These are phyloP conservation scores for Solanum piurae DNA, from an alignment of 257 asterid genomes.

Conservation along the genomic window DNA sequence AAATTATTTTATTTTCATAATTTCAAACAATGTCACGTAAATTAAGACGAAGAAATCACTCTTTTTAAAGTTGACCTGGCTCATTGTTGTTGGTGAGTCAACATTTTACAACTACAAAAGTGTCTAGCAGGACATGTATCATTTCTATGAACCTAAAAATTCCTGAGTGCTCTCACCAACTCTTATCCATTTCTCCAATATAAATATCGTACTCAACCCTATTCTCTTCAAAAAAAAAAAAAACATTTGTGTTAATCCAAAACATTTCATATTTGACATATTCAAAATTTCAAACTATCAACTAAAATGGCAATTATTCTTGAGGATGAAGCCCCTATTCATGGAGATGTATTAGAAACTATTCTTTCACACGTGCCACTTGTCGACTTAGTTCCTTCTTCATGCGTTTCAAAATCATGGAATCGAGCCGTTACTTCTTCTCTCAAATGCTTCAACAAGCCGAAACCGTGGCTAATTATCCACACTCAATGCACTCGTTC, in stretches of 20 bases:
- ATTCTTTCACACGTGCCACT: slow-evolving; percentile 53
- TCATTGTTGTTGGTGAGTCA: not conserved
- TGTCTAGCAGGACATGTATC: not conserved
- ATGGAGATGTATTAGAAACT: slow-evolving; percentile 38
- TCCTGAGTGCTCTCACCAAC: not conserved
- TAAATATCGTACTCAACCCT: not conserved
- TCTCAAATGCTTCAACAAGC: slow-evolving; percentile 38
- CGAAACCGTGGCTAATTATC: slow-evolving; percentile 60
- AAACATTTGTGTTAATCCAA: not conserved
- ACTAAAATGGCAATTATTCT: not conserved
- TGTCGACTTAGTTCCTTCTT: slow-evolving; percentile 38
- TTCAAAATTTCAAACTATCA: not conserved
- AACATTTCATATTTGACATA: not conserved
- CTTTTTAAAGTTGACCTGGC: not conserved
- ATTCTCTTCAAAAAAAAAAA: not conserved
- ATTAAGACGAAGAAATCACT: rapidly evolving
- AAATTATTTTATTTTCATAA: not conserved
- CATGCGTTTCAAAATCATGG: slow-evolving; percentile 54
- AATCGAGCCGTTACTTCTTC: slow-evolving; percentile 40
- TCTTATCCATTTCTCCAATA: not conserved
- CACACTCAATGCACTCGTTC: slow-evolving; percentile 38
- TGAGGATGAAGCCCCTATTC: slow-evolving; percentile 15
- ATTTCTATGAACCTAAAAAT: not conserved
- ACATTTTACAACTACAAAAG: not conserved
- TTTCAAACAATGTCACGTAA: rapidly evolving